A percentile compares a stretch with the other conserved stretches of the same genome.
Evolutionary conservation across 257 asterid genomes (phyloP).

Genomic region (Solanum acaule): DNA sequence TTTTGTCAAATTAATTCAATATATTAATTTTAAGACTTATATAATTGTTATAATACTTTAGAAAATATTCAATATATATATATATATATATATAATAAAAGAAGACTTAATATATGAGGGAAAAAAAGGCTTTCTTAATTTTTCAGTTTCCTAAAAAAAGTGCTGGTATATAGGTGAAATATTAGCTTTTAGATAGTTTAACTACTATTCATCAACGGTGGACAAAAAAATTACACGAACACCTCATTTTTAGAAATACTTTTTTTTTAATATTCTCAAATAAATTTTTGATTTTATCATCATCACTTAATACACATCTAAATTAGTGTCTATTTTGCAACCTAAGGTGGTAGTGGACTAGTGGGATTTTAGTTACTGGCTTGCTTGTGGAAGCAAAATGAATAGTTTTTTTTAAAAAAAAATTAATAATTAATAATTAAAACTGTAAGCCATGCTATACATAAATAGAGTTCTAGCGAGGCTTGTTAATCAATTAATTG

Average conservation of each 20-base stretch:
- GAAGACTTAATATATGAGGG: background rate
- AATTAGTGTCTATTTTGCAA: background rate
- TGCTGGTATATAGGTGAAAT: background rate
- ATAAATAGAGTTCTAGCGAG: background rate
- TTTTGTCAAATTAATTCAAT: background rate
- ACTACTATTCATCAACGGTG: too few relatives aligned
- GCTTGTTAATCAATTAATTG: background rate
- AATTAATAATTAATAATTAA: too few relatives aligned
- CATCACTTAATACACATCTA: background rate
- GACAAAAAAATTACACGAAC: too few relatives aligned
- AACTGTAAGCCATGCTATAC: background rate
- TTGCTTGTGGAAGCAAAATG: background rate
- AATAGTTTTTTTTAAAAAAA: too few relatives aligned
- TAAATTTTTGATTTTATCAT: fast-evolving
- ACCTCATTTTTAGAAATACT: too few relatives aligned
- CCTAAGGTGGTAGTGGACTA: background rate
- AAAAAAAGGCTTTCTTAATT: background rate
- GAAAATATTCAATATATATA: too few relatives aligned
- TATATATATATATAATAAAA: too few relatives aligned
- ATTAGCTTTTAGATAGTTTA: too few relatives aligned
- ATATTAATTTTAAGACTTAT: too few relatives aligned
- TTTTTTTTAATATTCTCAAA: too few relatives aligned
- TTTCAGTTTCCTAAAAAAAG: background rate
- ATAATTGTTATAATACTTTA: too few relatives aligned
- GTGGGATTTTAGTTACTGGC: background rate